Conservation (phyloP, 1,284 basidiomycete genomes). For the Cutaneotrichosporon arboriforme region DNA sequence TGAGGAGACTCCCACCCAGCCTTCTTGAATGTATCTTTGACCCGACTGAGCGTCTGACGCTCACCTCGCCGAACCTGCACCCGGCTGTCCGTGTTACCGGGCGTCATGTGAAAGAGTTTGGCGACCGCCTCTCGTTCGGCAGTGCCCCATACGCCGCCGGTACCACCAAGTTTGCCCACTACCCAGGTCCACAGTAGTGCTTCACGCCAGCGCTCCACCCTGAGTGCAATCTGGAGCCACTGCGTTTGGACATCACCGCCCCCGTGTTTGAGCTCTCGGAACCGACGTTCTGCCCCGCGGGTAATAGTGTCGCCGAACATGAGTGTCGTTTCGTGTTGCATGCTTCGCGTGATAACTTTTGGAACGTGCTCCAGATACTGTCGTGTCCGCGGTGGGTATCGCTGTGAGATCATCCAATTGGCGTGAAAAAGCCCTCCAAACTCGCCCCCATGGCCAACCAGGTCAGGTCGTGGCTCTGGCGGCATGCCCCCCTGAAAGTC, state of each 20-base stretch:
- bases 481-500: constrained; percentile 30
- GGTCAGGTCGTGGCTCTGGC: constrained; percentile 32
- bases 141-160: constrained; percentile 27
- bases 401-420: constrained; percentile 38
- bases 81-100: constrained; percentile 4
- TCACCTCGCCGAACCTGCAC: constrained; percentile 6
- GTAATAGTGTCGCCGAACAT: constrained; percentile 42
- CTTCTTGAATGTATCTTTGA: constrained; percentile 16
- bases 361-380: constrained; percentile 45
- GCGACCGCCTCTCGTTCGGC: constrained; percentile 23
- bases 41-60: constrained; percentile 26
- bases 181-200: constrained; percentile 37
- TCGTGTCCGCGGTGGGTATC: constrained; percentile 38
- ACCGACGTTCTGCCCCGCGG: constrained; percentile 28
- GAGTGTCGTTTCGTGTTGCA: constrained; percentile 43
- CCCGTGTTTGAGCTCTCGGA: constrained; percentile 35
- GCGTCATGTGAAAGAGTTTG: constrained; percentile 15
- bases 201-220: constrained; percentile 41
- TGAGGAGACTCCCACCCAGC: constrained; percentile 27
- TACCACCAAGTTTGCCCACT: constrained; percentile 33
- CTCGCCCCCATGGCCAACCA: constrained; percentile 39
- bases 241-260: constrained; percentile 42
- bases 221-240: constrained; percentile 36
- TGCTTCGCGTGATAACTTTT: constrained; percentile 40
- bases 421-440: constrained; percentile 42